Base-by-base conservation (phyloP, 1,284 basidiomycete genomes). In the Erythrobasidium hasegawianum region DNA sequence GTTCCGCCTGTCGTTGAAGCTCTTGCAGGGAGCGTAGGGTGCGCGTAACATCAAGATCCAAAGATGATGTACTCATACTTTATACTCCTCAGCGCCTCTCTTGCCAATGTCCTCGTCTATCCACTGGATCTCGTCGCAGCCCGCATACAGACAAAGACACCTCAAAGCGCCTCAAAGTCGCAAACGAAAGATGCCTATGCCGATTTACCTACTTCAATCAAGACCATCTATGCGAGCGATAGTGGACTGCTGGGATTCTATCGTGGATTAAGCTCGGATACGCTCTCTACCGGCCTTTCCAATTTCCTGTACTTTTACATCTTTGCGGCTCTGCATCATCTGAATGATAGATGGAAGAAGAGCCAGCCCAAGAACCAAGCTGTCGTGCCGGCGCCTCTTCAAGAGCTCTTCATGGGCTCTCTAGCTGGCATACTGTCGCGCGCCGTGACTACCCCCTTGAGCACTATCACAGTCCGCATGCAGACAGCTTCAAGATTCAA, bases 111-210 rank as follows among this genome's bases (percentile, higher is more conserved):
- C 1, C 72, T 81, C 52, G 78, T 80, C 22, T 82, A 79, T 68
- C 81, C 81, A 10, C 74, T 81, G 14, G 81, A 81, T 64, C 76
- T 80, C 1, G 74, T 79, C 54, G 78, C 78, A 0, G 79, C 80
- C 0, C 70, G 77, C 4, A 71, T 75, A 33, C 80, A 81, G 70
- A 69, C 73, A 0, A 58, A 69, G 39, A 57, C 45, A 45, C 49
- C 64, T 18, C 57, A 33, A 45, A 59, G 26, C 26, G n/a, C n/a
- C n/a, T n/a, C n/a, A n/a, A 22, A 39, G 50, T 5, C 24, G 26
- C 33, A 26, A 3, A 57, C 70, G 70, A 40, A 69, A 2, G 57
- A 66, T 53, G 67, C 47, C 10, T 59, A 65, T 59, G 49, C 22
- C 24, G 43, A 59, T 41, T 40, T 72, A 45, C 11, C 59, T 13